Evolutionary conservation across 768 basidiomycete genomes (phyloP).

Genomic region (Butyriboletus loyo): DNA sequence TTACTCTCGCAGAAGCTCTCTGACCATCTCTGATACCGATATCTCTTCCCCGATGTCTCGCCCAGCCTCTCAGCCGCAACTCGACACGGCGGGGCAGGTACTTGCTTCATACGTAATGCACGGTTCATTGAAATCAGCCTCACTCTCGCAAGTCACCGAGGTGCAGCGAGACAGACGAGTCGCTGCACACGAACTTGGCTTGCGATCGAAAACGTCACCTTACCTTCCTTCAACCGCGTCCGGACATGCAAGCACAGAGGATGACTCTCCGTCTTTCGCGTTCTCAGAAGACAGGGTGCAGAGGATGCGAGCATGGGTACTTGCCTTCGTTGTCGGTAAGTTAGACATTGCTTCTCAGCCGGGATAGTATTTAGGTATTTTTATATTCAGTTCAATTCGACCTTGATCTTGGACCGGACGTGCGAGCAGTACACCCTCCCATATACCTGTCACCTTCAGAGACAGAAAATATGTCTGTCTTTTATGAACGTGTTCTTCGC

Average conservation of each 20-base stretch:
- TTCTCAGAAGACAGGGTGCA: constrained; percentile 46
- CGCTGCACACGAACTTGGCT: constrained; percentile 25
- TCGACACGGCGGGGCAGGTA: background rate
- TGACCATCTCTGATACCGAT: constrained; percentile 23
- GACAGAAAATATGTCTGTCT: constrained; percentile 72
- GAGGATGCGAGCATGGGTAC: constrained; percentile 63
- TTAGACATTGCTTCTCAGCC: background rate
- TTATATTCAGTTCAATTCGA: constrained; percentile 74
- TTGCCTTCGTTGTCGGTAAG: constrained; percentile 64
- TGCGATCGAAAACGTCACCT: constrained; percentile 49
- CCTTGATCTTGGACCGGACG: constrained; percentile 78
- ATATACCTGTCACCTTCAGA: constrained; percentile 62
- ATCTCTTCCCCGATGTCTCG: constrained; percentile 19
- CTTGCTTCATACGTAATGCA: background rate
- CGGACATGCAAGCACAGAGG: constrained; percentile 33
- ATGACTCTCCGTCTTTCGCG: constrained; percentile 41
- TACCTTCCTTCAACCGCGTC: constrained; percentile 32
- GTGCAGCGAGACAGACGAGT: constrained; percentile 12
- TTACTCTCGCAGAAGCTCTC: constrained; percentile 24
- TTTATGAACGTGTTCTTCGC: background rate
- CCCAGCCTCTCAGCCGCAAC: constrained; percentile 12
- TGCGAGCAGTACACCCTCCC: constrained; percentile 68
- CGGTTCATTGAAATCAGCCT: constrained; percentile 32
- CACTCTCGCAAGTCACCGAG: constrained; percentile 30
- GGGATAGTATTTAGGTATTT: background rate